Conservation (phyloP, 352 stramenopile genomes). For the Phytophthora lateralis region DNA sequence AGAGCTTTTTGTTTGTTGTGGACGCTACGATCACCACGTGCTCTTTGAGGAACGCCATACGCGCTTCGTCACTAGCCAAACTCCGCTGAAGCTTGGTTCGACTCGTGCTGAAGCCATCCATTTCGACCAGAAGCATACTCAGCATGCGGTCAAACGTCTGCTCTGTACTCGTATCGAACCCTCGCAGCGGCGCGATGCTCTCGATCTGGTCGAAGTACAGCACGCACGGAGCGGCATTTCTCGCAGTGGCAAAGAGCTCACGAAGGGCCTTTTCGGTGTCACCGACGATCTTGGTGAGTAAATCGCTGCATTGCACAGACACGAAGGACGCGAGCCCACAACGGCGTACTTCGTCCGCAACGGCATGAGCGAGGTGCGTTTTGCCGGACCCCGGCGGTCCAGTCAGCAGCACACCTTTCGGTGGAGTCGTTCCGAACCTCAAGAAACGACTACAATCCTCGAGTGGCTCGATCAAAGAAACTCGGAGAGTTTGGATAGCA, state of each 20-base stretch:
- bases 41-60: constrained; percentile 72
- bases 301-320: constrained; percentile 87
- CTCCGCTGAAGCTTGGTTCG: constrained; percentile 40
- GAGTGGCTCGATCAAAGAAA: constrained; percentile 98
- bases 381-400: constrained; percentile 98
- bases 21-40: constrained; percentile 88
- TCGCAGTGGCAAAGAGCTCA: constrained; percentile 87
- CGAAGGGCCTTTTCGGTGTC: constrained; percentile 89
- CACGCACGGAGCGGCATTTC: constrained; percentile 87
- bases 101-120: constrained; percentile 87
- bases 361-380: constrained; percentile 90
- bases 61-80: constrained; percentile 43
- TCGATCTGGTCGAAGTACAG: constrained; percentile 95
- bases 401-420: constrained; percentile 98
- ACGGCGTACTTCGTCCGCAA: constrained; percentile 65
- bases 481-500: constrained; percentile 95
- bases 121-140: constrained; percentile 91
- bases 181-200: constrained; percentile 82
- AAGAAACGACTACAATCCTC: constrained; percentile 96
- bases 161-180: constrained; percentile 92
- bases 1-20: constrained; percentile 67
- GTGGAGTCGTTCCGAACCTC: constrained; percentile 96
- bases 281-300: constrained; percentile 91
- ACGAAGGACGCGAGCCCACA: constrained; percentile 83
- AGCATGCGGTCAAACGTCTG: constrained; percentile 93